Base-by-base conservation (phyloP, 2,329 filamentous ascomycete species). In the Pseudogymnoascus pannorum region DNA sequence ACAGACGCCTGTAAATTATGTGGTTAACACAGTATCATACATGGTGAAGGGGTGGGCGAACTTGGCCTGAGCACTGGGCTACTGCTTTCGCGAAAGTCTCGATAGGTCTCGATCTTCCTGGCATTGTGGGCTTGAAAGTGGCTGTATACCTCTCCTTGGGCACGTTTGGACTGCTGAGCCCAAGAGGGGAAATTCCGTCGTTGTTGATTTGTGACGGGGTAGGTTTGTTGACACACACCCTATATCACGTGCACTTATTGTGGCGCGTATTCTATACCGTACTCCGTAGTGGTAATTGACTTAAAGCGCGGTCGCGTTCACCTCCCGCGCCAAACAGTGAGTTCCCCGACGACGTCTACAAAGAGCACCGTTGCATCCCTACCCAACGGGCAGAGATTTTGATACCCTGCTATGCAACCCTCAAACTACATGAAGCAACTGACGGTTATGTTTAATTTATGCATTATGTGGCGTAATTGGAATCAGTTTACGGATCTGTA, bases 11-110 rank as follows among this genome's bases (percentile, higher is more conserved):
- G 65, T 24, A 57, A 58, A 24, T 18, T 20, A 40, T 24, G 26
- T 61, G 35, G 14, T 44, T 26, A 33, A 18, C 8, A 16, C 14
- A 3, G 12, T 31, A 6, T 42, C 20, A 61, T 42, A 60, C 14
- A 16, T 35, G 16, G 57, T 63, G 14, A 60, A 59, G 29, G 38
- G 57, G 24, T 31, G 40, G 20, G 69, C 73, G 38, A 73, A 88
- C 87, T 78, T 90, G 86, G 58, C 77, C 75, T 6, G 84, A 82
- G 73, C 87, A 90, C 73, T 87, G 86, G 14, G 81, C 82, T 14
- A 81, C 80, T 1, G 86, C 85, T 64, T 82, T 78, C 14, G 86
- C 87, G 68, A 90, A 81, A 66, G 86, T 88, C 70, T 89, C 85
- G 65, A 90, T 84, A 20, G 87, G 87, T 64, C 86, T 78, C 62